These are phyloP conservation scores for Chalciporus pseudorubinellus DNA, from an alignment of 768 basidiomycete species.

Conservation along the genomic window DNA sequence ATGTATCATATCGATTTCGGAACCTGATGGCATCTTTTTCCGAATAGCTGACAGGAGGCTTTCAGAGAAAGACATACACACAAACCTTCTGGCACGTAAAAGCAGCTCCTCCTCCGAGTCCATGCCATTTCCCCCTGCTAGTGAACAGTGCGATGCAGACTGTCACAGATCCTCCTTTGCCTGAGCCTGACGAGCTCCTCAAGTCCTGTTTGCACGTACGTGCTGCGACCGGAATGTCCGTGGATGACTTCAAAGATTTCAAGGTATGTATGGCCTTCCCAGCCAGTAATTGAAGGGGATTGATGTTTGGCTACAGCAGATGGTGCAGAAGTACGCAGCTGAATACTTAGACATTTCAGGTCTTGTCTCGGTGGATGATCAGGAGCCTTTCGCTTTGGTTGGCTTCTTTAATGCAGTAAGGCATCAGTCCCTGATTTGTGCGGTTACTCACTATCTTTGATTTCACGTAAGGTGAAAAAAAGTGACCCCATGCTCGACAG, in stretches of 20 bases:
- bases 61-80: not conserved
- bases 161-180: not conserved
- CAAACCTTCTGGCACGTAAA: slow-evolving; percentile 4
- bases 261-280: slow-evolving; percentile 6
- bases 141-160: slow-evolving; percentile 1
- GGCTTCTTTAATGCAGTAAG: slow-evolving; percentile 16
- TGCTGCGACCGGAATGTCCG: not conserved
- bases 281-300: not conserved
- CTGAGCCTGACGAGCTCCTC: slow-evolving; percentile 13
- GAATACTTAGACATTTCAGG: slow-evolving; percentile 1
- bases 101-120: not conserved
- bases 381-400: slow-evolving; percentile 4
- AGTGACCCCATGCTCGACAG: slow-evolving; percentile 6
- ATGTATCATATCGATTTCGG: slow-evolving; percentile 15
- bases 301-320: not conserved
- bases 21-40: slow-evolving; percentile 1
- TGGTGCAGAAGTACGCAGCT: not conserved
- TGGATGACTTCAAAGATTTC: not conserved
- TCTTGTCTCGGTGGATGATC: slow-evolving; percentile 4
- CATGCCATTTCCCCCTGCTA: too few relatives aligned
- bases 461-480: slow-evolving; percentile 9
- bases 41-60: not conserved
- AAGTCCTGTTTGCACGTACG: not conserved
- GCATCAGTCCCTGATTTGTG: not conserved
- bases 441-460: not conserved